Percentiles rank a stretch among this genome's conserved stretches.
phyloP scores from a whole-genome alignment of 305 asterid genomes.

The Fraxinus dipetala region DNA sequence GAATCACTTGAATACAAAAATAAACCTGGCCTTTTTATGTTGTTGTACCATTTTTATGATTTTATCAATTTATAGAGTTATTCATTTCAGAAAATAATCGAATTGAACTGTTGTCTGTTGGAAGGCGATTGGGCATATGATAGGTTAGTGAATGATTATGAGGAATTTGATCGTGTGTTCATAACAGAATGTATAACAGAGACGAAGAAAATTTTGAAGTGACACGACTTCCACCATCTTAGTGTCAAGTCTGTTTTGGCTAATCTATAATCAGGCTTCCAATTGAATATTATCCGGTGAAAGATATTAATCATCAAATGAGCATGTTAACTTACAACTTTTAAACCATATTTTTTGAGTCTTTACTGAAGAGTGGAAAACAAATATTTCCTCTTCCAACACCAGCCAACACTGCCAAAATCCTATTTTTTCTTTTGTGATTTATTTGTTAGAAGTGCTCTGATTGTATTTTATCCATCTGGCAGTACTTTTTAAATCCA shows the following conservation, averaged over 20 bases:
- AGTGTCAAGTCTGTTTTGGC: not conserved
- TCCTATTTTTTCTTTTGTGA: not conserved
- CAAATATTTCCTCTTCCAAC: not conserved
- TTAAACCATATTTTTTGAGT: not conserved
- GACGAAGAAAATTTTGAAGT: not conserved
- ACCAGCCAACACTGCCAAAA: not conserved
- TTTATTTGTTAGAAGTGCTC: not conserved
- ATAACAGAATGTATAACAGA: not conserved
- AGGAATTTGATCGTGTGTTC: not conserved
- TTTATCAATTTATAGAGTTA: not conserved
- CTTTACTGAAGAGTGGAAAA: not conserved
- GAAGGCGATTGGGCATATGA: not conserved
- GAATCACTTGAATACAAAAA: not conserved
- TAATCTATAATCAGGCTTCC: not conserved
- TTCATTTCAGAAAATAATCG: not conserved
- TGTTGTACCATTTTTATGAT: not conserved
- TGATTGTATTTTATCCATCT: slow-evolving; percentile 10
- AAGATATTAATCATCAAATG: not conserved
- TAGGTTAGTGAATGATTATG: not conserved
- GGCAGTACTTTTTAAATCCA: slow-evolving; percentile 44
- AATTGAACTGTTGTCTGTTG: not conserved
- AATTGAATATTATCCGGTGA: not conserved
- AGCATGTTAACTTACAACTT: not conserved
- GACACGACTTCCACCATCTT: not conserved
- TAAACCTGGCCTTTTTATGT: not conserved